Base-by-base conservation (phyloP, 2,329 filamentous ascomycete species). In the Aspergillus nomiae region DNA sequence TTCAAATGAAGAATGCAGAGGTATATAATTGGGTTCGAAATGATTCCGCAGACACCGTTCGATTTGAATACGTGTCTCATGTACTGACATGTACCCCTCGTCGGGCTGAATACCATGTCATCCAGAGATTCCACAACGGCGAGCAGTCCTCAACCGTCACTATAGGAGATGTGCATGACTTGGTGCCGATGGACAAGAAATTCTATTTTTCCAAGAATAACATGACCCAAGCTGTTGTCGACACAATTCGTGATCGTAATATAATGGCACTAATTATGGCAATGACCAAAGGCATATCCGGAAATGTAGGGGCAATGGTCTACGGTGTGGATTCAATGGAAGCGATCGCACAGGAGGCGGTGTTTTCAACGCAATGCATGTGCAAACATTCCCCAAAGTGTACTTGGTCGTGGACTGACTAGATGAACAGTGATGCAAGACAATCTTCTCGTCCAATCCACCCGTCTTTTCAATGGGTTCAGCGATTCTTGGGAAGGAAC, bases 391-490 rank as follows among this genome's bases (percentile, higher is more conserved):
- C 0, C 32, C 38, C 19, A 8, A 19, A 4, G 3, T 41, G 21
- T 21, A 12, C 10, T 14, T 14, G 11, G 5, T 4, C 11, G 9
- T 28, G 2, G 4, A 8, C 45, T 26, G 16, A 48, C 24, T 16
- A 4, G 0, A 28, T 4, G 11, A 48, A 28, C 2, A 48, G 21
- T 24, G 2, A 1, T 24, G 11, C 0, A 8, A 24, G 24, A 34
- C 50, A 32, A 53, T 34, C 0, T 28, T 19, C 10, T 53, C 9
- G 16, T 34, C 0, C 26, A 30, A 4, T 30, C 19, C 3, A 53
- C 50, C 9, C 26, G 14, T 16, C 26, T 53, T 1, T 53, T 30
- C 4, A 34, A 21, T 4, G 24, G 16, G 0, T 53, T n/a, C n/a
- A 53, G 50, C 8, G 50, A 53, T 21, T 0, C 21, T 0, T 53